These are phyloP conservation scores for Parachaetomium inaequale DNA, from an alignment of 495 filamentous ascomycete genomes.

Conservation along the genomic window DNA sequence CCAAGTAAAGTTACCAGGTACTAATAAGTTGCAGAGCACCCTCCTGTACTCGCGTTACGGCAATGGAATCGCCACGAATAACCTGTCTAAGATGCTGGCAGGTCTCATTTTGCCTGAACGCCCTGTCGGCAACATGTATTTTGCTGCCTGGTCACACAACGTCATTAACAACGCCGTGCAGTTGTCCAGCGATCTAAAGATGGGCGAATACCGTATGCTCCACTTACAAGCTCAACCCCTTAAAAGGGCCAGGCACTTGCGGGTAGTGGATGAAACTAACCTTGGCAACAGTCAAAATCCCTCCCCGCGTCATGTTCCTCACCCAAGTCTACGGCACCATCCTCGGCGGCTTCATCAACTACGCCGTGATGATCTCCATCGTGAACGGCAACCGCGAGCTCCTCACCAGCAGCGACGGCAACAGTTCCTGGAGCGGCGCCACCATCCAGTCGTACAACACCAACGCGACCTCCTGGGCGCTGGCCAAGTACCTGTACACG, in stretches of 20 bases:
- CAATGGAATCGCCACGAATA: conserved; percentile 41
- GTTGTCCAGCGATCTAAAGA: conserved; percentile 34
- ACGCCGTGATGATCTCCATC: conserved; percentile 41
- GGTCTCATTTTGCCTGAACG: conserved; percentile 34
- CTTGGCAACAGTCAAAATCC: conserved; percentile 38
- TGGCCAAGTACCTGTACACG: conserved; percentile 43
- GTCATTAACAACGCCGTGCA: conserved; percentile 27
- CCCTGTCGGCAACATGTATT: conserved; percentile 43
- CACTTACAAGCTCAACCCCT: neutral
- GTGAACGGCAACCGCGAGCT: conserved; percentile 32
- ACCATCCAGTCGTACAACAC: conserved; percentile 40
- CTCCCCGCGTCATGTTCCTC: conserved; percentile 40
- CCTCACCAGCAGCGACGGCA: conserved; percentile 29
- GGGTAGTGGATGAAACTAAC: neutral
- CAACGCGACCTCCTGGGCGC: conserved; percentile 40
- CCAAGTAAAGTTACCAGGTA: neutral
- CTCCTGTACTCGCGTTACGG: conserved; percentile 30
- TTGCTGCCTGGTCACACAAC: conserved; percentile 28
- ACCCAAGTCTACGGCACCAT: conserved; percentile 43
- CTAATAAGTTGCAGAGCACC: conserved; percentile 21
- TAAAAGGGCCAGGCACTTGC: neutral
- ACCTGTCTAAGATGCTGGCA: conserved; percentile 40
- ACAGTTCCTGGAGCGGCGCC: conserved; percentile 41
- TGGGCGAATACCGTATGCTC: conserved; percentile 31
- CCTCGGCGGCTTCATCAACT: conserved; percentile 42